Base-by-base conservation (phyloP, 352 stramenopile genomes). In the Achlya hypogyna region DNA sequence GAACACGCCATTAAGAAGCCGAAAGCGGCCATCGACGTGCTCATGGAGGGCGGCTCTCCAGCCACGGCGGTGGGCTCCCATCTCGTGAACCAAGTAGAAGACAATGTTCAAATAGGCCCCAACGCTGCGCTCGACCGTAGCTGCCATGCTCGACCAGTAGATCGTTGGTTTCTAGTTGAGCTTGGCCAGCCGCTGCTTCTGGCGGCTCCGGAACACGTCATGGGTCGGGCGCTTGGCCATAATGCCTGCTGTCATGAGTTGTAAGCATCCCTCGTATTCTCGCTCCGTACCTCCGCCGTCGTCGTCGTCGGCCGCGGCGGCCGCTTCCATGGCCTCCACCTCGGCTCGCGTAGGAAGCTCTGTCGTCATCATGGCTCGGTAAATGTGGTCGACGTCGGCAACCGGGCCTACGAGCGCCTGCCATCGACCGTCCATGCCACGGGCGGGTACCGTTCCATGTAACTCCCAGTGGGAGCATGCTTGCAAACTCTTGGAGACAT, bases 151-250 rank as follows among this genome's bases (percentile, higher is more conserved):
- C 40, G 29, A 52, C 18, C 51, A 45, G 40, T 59, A 18, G 59
- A 25, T 65, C 35, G 42, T 49, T 49, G 22, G 42, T 22, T 53
- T 52, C 77, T 81, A 92, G 67, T 70, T 78, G 28, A 89, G 72
- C 69, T 94, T 95, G 9, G 86, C 82, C 31, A 95, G 71, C 63
- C 92, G 92, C 63, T 89, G 86, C 69, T 95, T 83, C 65, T 95
- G 86, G 69, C 86, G 84, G 10, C 81, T 81, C 27, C 86, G 86
- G 67, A 95, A 95, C 12, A 95, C 81, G 56, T 95, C 86, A 65
- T 95, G 86, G 10, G 84, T 78, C 32, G 86, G 86, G 40, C 86
- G 81, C 69, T 95, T 95, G 75, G 79, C 89, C 29, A 86, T 75
- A 16, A 95, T 56, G 20, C 5, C 60, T 67, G 40, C 4, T 18